These are phyloP conservation scores for Dothiorella sarmentorum DNA, from an alignment of 2,329 filamentous ascomycete species.

Conservation along the genomic window DNA sequence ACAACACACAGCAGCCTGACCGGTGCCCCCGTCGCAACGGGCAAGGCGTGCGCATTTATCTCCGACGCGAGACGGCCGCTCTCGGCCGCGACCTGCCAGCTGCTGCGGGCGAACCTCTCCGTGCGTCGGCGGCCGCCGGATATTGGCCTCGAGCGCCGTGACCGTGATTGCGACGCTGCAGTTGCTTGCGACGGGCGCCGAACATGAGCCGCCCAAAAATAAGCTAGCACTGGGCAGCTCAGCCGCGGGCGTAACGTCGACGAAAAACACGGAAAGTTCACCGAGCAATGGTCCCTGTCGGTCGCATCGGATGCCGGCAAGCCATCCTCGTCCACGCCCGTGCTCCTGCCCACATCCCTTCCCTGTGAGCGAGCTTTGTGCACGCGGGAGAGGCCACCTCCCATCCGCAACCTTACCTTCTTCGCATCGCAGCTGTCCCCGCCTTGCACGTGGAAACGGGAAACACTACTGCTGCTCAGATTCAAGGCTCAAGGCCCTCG, in stretches of 20 bases:
- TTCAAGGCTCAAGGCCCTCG: background rate
- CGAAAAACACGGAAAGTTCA: slow-evolving; percentile 14
- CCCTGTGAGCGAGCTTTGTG: slow-evolving; percentile 2
- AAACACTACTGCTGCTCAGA: background rate
- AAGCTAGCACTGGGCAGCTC: too few species aligned
- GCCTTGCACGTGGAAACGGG: background rate
- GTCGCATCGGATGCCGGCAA: slow-evolving; percentile 14
- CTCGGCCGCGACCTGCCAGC: too few species aligned
- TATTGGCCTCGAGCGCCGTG: slow-evolving; percentile 14
- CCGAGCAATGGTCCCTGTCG: slow-evolving; percentile 10
- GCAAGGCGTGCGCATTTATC: slow-evolving; percentile 17
- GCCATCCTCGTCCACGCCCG: slow-evolving; percentile 6
- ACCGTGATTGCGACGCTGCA: slow-evolving; percentile 16
- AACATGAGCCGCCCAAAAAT: slow-evolving; percentile 5
- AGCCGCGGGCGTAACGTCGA: slow-evolving; percentile 13
- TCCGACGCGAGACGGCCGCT: slow-evolving; percentile 9
- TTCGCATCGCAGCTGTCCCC: slow-evolving; percentile 1
- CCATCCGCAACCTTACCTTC: slow-evolving; percentile 16
- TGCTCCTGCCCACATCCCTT: background rate
- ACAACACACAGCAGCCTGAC: background rate
- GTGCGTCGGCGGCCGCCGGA: slow-evolving; percentile 11
- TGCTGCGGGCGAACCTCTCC: slow-evolving; percentile 8
- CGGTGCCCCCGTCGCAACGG: background rate
- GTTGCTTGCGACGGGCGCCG: slow-evolving; percentile 5
- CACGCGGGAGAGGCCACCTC: slow-evolving; percentile 12